A percentile compares a stretch with the other conserved stretches of the same genome.
These are phyloP conservation scores for Phytophthora cryptogea DNA, from an alignment of 352 stramenopile genomes.

Conservation along the genomic window DNA sequence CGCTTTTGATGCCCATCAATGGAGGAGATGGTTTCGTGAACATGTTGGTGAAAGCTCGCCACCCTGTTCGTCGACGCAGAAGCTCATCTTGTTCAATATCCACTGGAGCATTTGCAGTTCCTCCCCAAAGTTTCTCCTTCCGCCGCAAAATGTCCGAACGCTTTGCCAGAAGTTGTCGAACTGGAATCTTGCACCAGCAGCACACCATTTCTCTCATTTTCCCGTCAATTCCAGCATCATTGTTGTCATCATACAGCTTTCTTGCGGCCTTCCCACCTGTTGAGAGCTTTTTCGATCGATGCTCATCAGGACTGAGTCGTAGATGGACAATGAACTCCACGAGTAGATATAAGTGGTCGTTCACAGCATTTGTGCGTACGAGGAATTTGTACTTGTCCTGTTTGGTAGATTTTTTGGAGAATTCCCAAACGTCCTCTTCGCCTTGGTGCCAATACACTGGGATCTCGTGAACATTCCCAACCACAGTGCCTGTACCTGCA, in stretches of 20 bases:
- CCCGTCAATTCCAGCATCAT: conserved; percentile 12
- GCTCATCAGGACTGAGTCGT: conserved; percentile 31
- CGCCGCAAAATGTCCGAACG: conserved; percentile 49
- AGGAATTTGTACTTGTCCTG: conserved; percentile 86
- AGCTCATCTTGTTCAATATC: conserved; percentile 82
- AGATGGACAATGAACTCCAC: conserved; percentile 81
- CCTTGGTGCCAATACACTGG: conserved; percentile 69
- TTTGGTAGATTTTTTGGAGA: conserved; percentile 78
- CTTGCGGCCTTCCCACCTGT: conserved; percentile 16
- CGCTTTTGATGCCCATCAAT: conserved; percentile 71
- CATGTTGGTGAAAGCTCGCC: conserved; percentile 71
- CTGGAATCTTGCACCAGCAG: conserved; percentile 80
- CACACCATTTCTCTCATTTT: conserved; percentile 68
- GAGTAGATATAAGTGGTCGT: conserved; percentile 68
- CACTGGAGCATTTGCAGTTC: conserved; percentile 61
- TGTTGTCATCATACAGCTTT: conserved; percentile 11
- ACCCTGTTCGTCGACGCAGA: conserved; percentile 63
- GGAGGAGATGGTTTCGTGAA: conserved; percentile 61
- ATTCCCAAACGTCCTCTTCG: conserved; percentile 84
- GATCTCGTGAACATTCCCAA: conserved; percentile 82
- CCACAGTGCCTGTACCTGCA: conserved; percentile 40
- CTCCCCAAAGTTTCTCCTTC: conserved; percentile 67
- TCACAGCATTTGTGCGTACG: conserved; percentile 70
- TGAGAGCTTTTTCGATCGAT: conserved; percentile 22
- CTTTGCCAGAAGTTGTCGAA: conserved; percentile 55